Conservation (phyloP, 805 yeast species). For the Saccharomycopsis oosterbeekiorum region DNA sequence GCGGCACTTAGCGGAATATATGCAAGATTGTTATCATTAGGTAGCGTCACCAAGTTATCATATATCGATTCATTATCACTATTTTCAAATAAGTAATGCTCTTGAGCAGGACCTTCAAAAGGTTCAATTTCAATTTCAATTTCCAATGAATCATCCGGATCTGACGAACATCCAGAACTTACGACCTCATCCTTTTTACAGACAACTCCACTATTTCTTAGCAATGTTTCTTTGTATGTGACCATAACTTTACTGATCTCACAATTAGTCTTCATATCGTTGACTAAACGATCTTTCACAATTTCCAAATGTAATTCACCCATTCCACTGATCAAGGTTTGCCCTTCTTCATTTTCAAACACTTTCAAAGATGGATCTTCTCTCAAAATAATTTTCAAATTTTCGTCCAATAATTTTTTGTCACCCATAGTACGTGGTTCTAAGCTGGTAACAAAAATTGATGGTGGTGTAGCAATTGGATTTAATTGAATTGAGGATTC, state of each 20-base stretch:
- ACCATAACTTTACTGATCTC: conserved; percentile 79
- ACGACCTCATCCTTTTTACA: conserved; percentile 15
- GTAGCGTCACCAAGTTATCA: conserved; percentile 20
- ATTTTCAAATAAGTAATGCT: conserved; percentile 27
- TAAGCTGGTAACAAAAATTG: conserved; percentile 78
- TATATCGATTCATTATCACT: conserved; percentile 28
- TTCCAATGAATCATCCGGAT: conserved; percentile 6
- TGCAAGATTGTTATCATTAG: conserved; percentile 39
- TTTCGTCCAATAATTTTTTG: conserved; percentile 57
- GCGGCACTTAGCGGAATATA: conserved; percentile 16
- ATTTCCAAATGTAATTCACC: conserved; percentile 94
- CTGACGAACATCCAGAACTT: conserved; percentile 19
- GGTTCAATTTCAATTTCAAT: conserved; percentile 24
- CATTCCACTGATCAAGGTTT: conserved; percentile 87
- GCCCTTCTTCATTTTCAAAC: conserved; percentile 76
- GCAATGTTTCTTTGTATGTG: conserved; percentile 71
- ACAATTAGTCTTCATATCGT: conserved; percentile 73
- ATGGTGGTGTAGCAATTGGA: conserved; percentile 83
- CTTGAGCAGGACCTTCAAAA: conserved; percentile 18
- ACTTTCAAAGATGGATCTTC: conserved; percentile 87
- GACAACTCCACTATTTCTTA: conserved; percentile 24
- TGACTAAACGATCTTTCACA: conserved; percentile 66
- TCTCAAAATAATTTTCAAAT: conserved; percentile 53
- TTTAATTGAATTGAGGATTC: conserved; percentile 42
- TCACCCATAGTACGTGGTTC: conserved; percentile 84